Conservation (phyloP, 2,329 filamentous ascomycete genomes). For the Amauroascus niger region DNA sequence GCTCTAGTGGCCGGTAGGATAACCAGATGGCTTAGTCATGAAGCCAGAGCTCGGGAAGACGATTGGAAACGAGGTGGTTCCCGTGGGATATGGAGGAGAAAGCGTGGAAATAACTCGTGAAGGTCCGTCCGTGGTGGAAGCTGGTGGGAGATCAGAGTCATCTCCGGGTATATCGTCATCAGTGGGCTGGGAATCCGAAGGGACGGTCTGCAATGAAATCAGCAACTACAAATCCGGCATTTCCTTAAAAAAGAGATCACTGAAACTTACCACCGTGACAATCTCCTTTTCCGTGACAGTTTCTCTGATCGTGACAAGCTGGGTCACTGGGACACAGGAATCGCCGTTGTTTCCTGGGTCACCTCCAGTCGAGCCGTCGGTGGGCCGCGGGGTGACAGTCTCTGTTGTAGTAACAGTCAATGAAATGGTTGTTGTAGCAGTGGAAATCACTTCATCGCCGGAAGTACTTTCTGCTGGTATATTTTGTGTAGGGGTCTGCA, state of each 20-base stretch:
- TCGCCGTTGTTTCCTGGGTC: background rate
- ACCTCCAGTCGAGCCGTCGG: background rate
- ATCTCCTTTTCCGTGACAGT: slow-evolving; percentile 32
- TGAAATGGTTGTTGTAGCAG: slow-evolving; percentile 23
- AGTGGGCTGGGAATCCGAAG: background rate
- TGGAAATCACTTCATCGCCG: slow-evolving; percentile 8
- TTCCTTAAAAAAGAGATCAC: slow-evolving; percentile 20
- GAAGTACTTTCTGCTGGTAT: background rate
- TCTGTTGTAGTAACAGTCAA: slow-evolving; percentile 25
- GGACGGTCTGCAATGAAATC: background rate
- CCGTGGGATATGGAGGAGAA: slow-evolving; percentile 2
- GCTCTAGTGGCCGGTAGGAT: background rate
- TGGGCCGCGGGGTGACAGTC: slow-evolving; percentile 19
- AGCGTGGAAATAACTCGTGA: background rate
- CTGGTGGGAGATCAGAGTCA: background rate
- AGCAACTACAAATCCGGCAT: background rate
- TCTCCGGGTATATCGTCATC: background rate
- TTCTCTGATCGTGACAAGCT: slow-evolving; percentile 28
- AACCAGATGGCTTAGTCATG: background rate
- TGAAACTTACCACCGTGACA: slow-evolving; percentile 23
- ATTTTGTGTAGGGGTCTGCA: slow-evolving; percentile 3
- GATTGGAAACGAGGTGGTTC: background rate
- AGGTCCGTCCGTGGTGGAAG: background rate
- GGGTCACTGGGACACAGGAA: slow-evolving; percentile 23
- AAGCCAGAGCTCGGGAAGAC: slow-evolving; percentile 3